These are phyloP conservation scores for Phytophthora tubulina DNA, from an alignment of 352 stramenopile species.

Conservation along the genomic window DNA sequence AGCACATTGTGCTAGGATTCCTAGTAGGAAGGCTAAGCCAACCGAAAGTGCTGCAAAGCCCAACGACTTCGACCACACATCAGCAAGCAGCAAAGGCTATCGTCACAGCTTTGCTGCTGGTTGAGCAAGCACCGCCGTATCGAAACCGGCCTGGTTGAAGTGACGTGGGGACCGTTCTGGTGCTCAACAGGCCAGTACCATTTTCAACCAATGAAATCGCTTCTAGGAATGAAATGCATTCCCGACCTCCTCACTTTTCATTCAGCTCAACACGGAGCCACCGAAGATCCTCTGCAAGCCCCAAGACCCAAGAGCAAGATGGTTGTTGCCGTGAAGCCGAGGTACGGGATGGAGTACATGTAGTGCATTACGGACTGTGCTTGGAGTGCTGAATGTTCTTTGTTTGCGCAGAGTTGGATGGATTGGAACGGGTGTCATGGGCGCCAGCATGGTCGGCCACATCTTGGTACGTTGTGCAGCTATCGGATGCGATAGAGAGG, in stretches of 20 bases:
- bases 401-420: slow-evolving; percentile 73
- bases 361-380: background rate
- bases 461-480: slow-evolving; percentile 66
- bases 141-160: slow-evolving; percentile 1
- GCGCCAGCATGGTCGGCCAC: slow-evolving; percentile 88
- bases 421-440: slow-evolving; percentile 91
- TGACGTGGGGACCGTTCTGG: slow-evolving; percentile 9
- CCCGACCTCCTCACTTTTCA: slow-evolving; percentile 3
- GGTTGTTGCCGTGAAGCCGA: slow-evolving; percentile 41
- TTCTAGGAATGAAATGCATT: slow-evolving; percentile 22
- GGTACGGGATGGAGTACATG: slow-evolving; percentile 11
- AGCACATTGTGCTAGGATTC: too few species aligned
- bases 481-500: background rate
- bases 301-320: slow-evolving; percentile 18
- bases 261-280: background rate
- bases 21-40: slow-evolving; percentile 5
- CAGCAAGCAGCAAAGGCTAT: slow-evolving; percentile 22
- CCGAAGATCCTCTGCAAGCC: slow-evolving; percentile 18
- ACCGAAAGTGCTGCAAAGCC: slow-evolving; percentile 8
- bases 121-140: background rate
- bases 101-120: slow-evolving; percentile 1
- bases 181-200: background rate
- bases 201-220: slow-evolving; percentile 34
- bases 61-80: slow-evolving; percentile 21
- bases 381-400: background rate